Base-by-base conservation (phyloP, 306 rosid species). In the Arachis stenosperma region DNA sequence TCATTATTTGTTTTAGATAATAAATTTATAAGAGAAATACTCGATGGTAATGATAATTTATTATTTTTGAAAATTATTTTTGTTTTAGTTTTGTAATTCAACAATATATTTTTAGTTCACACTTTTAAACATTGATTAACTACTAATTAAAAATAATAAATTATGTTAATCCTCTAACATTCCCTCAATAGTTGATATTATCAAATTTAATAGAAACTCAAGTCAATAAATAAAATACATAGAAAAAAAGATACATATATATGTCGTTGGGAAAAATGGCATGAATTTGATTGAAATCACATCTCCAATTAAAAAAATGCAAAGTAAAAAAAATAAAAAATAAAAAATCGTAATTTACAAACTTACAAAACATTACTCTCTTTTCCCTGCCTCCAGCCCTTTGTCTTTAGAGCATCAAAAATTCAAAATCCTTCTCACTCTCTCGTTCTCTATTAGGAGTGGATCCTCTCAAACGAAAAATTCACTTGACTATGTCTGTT, bases 281-380 rank as follows among this genome's bases (percentile, higher is more conserved):
- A 29, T 0, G 46, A 71, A 60, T 12, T 36, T 40, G 22, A 29
- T 47, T 70, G 46, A 59, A 47, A 53, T 61, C 52, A 50, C 40
- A 69, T 42, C 51, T 63, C 59, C 67, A 46, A 37, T 37, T 54
- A 13, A 50, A 53, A 59, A 37, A 70, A 59, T 65, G 61, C 63
- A 70, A 36, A 41, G 67, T 78, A 75, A 75, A 74, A 9, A 75
- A 74, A 9, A 22, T 74, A 33, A 33, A 33, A 2, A 33, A 2
- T 33, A 33, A 33, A 33, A 33, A 33, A 33, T 33, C 37, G 70
- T 70, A 41, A 43, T 59, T 63, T 65, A 83, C 57, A 54, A 51
- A 10, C 65, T 69, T 54, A 39, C 27, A 61, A 48, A 65, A 10
- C 4, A 58, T 65, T 37, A 59, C 29, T 52, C 15, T 42, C 17